Conservation (phyloP, 345 rosid species). For the Rhizophora apiculata region DNA sequence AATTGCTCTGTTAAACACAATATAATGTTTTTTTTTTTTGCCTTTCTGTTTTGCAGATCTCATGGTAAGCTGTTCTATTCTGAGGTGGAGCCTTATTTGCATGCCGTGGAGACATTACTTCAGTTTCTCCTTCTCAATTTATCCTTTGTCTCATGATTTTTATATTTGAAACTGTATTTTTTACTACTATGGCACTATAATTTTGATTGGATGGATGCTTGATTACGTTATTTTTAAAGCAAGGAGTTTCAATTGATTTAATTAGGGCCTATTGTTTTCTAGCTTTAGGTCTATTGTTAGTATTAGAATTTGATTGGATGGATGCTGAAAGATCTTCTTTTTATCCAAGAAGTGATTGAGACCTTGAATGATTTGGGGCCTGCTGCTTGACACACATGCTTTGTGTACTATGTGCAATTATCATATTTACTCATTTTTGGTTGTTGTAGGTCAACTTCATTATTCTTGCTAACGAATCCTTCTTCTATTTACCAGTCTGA, state of each 20-base stretch:
- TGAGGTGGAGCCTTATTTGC: conserved; percentile 22
- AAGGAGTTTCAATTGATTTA: too few species aligned
- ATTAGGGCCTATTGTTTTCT: too few species aligned
- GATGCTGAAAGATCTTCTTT: background rate
- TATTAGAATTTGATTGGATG: background rate
- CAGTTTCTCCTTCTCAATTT: background rate
- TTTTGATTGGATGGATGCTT: too few species aligned
- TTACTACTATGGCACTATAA: too few species aligned
- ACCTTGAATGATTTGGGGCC: background rate
- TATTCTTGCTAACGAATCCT: too few species aligned
- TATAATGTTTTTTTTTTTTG: conserved; percentile 11
- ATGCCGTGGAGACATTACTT: conserved; percentile 2
- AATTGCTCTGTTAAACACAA: conserved; percentile 3
- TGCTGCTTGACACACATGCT: background rate
- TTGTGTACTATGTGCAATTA: too few species aligned
- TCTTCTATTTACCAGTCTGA: too few species aligned
- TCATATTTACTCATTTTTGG: too few species aligned
- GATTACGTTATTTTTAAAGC: too few species aligned
- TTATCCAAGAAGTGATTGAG: background rate
- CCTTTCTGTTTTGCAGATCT: conserved; percentile 61
- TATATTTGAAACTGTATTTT: background rate
- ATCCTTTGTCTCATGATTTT: background rate
- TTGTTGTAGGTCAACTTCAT: too few species aligned
- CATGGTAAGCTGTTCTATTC: conserved; percentile 69
- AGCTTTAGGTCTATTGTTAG: background rate